Base-by-base conservation (phyloP, 2,329 filamentous ascomycete species). In the Cephalotrichum gorgonifer region DNA sequence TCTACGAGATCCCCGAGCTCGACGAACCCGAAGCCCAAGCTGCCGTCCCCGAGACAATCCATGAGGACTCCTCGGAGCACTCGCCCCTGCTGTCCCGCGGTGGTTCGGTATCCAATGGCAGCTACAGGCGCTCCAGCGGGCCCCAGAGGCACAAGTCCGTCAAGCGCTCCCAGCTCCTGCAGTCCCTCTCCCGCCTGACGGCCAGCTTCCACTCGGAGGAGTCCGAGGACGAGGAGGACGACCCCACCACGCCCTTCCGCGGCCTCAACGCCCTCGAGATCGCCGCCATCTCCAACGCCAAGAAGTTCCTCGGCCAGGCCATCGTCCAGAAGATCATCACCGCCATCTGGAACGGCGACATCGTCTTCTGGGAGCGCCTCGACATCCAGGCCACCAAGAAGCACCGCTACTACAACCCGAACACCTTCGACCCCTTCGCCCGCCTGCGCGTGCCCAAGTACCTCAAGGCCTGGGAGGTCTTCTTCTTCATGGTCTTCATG, bases 211-310 rank as follows among this genome's bases (percentile, higher is more conserved):
- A 60, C 17, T 56, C 57, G 23, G 62, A 63, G 39, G 67, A 68
- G 44, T 64, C 67, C 20, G 53, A 62, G 6, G 59, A 63, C 1
- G 70, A 71, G 3, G 72, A 76, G 4, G 73, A 78, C 7, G 78
- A 86, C 45, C 79, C 85, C 26, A 85, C 84, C 0, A 75, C 79
- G 0, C 78, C 82, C 1, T 95, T 95, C 61, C 80, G 81, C 31
- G 82, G 84, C 17, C 73, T 95, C 44, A 95, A 93, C 62, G 88
- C 88, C 2, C 73, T 97, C 15, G 88, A 95, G 61, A 90, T 95
- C 58, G 88, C 88, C 25, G 83, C 85, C 43, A 81, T 94, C 20
- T 84, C 84, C 12, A 77, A 86, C 51, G 86, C 87, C 27, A 95
- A 95, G 67, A 85, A 85, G 43, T 94, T 95, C 56, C 74, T 95